Evolutionary conservation across 2,329 filamentous ascomycete genomes (phyloP).

Genomic region (Colletotrichum shisoi): DNA sequence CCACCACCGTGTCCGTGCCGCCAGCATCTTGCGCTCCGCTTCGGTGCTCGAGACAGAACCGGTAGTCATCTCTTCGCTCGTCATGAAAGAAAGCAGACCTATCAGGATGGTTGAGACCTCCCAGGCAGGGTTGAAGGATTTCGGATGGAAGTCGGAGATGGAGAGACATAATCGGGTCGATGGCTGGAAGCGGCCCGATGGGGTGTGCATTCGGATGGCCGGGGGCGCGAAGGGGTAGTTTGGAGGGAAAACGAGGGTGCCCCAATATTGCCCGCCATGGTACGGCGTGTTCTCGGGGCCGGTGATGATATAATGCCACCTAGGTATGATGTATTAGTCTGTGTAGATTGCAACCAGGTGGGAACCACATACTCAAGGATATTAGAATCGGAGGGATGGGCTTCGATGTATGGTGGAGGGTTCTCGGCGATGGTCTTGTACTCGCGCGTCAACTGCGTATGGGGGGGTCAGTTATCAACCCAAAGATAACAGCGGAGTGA

Average conservation of each 20-base stretch:
- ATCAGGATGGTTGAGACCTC: slow-evolving; percentile 96
- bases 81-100: slow-evolving; percentile 96
- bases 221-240: slow-evolving; percentile 98
- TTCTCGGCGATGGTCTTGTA: slow-evolving; percentile 72
- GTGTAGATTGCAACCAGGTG: background rate
- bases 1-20: slow-evolving; percentile 88
- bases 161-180: slow-evolving; percentile 91
- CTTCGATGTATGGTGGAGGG: slow-evolving; percentile 86
- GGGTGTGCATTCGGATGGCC: slow-evolving; percentile 98
- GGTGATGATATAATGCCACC: slow-evolving; percentile 95
- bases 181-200: slow-evolving; percentile 92
- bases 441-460: slow-evolving; percentile 64
- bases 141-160: slow-evolving; percentile 97
- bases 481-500: background rate
- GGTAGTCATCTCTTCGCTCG: slow-evolving; percentile 97
- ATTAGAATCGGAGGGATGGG: slow-evolving; percentile 88
- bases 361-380: slow-evolving; percentile 76
- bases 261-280: slow-evolving; percentile 96
- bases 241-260: slow-evolving; percentile 90
- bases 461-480: slow-evolving; percentile 40
- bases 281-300: slow-evolving; percentile 95
- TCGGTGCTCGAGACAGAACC: slow-evolving; percentile 82
- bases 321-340: slow-evolving; percentile 47
- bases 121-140: slow-evolving; percentile 98
- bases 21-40: slow-evolving; percentile 78